Conservation (phyloP, 192 early-diverging fungal species). For the Coemansia sp. region DNA sequence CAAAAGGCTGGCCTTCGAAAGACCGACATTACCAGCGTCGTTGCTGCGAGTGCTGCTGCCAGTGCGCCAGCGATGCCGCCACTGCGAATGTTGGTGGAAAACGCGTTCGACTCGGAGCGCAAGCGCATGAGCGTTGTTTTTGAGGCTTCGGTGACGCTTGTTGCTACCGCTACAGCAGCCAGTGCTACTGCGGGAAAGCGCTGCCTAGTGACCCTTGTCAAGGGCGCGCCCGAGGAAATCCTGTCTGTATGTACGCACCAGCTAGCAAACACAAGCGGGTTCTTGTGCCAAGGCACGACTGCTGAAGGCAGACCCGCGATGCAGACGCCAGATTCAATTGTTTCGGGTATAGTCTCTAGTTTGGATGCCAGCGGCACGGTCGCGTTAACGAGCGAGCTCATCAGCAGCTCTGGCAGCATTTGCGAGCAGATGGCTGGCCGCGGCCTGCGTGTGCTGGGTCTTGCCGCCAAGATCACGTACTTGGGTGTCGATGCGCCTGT, state of each 20-base stretch:
- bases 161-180: background rate
- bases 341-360: constrained; percentile 12
- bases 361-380: constrained; percentile 32
- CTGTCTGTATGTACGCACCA: constrained; percentile 57
- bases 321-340: constrained; percentile 10
- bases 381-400: constrained; percentile 30
- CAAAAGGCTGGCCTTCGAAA: constrained; percentile 78
- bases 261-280: constrained; percentile 25
- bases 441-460: constrained; percentile 85
- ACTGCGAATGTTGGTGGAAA: constrained; percentile 64
- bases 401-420: constrained; percentile 21
- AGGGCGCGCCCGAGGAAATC: constrained; percentile 93
- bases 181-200: constrained; percentile 8
- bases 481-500: constrained; percentile 54
- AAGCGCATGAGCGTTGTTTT: constrained; percentile 93
- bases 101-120: constrained; percentile 91
- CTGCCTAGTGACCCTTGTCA: constrained; percentile 66
- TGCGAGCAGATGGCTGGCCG: constrained; percentile 72
- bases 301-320: constrained; percentile 18
- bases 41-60: background rate
- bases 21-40: constrained; percentile 17
- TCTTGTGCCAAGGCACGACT: constrained; percentile 19
- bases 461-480: constrained; percentile 70
- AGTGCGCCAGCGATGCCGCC: constrained; percentile 13
- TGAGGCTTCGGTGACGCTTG: constrained; percentile 18